Evolutionary conservation across 345 rosid genomes (phyloP), one percentile per base, ranked within the genome.

Genomic region (Linum trigynum): DNA sequence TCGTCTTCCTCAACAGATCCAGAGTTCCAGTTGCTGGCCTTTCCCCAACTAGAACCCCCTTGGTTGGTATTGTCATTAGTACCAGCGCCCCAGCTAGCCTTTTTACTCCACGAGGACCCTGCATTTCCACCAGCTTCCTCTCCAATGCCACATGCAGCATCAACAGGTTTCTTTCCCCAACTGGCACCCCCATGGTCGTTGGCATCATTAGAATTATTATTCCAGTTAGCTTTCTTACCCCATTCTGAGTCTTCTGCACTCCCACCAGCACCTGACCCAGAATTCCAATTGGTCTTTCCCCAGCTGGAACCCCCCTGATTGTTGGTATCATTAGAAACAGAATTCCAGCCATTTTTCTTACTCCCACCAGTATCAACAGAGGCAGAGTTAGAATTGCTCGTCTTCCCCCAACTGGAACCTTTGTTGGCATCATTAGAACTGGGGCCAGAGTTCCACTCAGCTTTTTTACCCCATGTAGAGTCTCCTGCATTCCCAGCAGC

Each of bases 401-500:
- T 23, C 32, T 23, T 80, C 0, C 71, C 73, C 84, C 82, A 79
- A 37, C 63, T 50, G 66, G 69, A 45, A 39, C 59, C 65, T 36
- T 23, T 23, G 32, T 41, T 53, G 32, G 40, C 59, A 3, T 72
- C 59, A 64, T 62, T 17, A 11, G 73, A 63, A 64, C 69, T 1
- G 32, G 32, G 32, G 32, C 32, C 74, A 15, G 72, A 53, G 55
- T 61, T 65, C 75, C 70, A 76, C n/a, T 38, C 39, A 38, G 14
- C 39, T 14, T 59, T 59, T 36, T 59, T 59, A 17, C 62, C 40
- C 62, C 62, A 59, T 23, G 7, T 14, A 5, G 62, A 59, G 39
- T 23, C 32, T 23, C 39, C 62, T 17, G 38, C 15, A 59, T 35
- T 35, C 7, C 62, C 62, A 23, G 39, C 62, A 23, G 6, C 62